These are phyloP conservation scores for Sphaerulina vaccinii DNA, from an alignment of 2,329 filamentous ascomycete genomes.

Conservation along the genomic window DNA sequence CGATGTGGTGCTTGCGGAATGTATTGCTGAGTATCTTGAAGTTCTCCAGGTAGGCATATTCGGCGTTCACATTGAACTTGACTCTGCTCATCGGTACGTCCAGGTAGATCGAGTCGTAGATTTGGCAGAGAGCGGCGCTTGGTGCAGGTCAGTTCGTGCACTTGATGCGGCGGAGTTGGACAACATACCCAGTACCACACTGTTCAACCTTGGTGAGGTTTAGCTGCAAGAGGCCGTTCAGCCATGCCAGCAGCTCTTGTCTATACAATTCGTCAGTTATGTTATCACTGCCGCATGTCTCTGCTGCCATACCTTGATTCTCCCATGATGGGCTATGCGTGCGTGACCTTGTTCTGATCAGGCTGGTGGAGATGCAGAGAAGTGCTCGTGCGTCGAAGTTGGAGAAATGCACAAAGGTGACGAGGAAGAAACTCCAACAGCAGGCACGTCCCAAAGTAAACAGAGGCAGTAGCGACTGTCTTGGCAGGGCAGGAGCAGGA, in stretches of 20 bases:
- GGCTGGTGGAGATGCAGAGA: no score
- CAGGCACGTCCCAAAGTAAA: neutral
- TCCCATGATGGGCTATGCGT: conserved; percentile 24
- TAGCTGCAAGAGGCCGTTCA: conserved; percentile 95
- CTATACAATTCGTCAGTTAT: conserved; percentile 49
- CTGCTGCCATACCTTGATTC: conserved; percentile 19
- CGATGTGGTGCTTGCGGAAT: conserved; percentile 82
- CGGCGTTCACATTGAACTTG: conserved; percentile 96
- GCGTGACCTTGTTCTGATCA: neutral
- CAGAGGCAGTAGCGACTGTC: neutral
- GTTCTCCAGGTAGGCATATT: conserved; percentile 97
- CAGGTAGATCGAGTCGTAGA: conserved; percentile 97
- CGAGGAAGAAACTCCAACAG: no score
- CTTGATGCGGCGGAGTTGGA: conserved; percentile 28
- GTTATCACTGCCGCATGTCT: neutral
- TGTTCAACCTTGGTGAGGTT: conserved; percentile 99
- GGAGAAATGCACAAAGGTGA: no score
- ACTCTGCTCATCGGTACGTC: conserved; percentile 94
- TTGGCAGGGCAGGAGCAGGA: neutral
- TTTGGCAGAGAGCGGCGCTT: conserved; percentile 92
- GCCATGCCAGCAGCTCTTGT: conserved; percentile 94
- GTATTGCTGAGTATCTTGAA: conserved; percentile 94
- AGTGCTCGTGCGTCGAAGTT: conserved; percentile 5
- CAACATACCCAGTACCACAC: conserved; percentile 87
- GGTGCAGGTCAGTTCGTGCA: conserved; percentile 20